A percentile compares a stretch with the other conserved stretches of the same genome.
Evolutionary conservation across 306 rosid genomes (phyloP).

Genomic region (Prinsepia uniflora): DNA sequence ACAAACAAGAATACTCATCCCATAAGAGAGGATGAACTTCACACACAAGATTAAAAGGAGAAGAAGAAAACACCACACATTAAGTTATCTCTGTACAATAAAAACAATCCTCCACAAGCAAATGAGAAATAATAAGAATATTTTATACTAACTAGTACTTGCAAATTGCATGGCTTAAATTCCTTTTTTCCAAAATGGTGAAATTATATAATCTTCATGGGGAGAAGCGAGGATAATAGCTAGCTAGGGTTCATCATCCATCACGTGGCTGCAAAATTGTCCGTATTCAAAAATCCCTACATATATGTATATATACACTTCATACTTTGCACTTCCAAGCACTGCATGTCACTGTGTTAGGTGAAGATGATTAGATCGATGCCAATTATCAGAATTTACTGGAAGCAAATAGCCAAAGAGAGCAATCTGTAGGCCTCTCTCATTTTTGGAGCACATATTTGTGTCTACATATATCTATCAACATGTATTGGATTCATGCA

Average conservation of each 20-base stretch:
- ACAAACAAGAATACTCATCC: too few species aligned
- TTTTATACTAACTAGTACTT: too few species aligned
- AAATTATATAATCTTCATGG: conserved; percentile 9
- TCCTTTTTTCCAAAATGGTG: conserved; percentile 3
- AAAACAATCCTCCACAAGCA: too few species aligned
- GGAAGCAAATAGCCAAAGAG: neutral
- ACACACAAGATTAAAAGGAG: too few species aligned
- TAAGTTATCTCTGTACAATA: too few species aligned
- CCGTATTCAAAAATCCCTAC: conserved; percentile 17
- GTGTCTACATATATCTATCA: neutral
- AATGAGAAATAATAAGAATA: too few species aligned
- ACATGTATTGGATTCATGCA: neutral
- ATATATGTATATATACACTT: too few species aligned
- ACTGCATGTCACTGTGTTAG: conserved; percentile 43
- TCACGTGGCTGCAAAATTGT: conserved; percentile 55
- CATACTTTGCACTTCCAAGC: conserved; percentile 37
- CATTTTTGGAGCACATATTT: neutral
- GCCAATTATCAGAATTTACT: conserved; percentile 8
- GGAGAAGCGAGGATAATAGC: conserved; percentile 19
- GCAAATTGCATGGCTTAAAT: neutral
- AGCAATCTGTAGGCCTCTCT: neutral
- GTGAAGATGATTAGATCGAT: conserved; percentile 22
- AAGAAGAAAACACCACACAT: too few species aligned
- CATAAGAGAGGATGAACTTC: too few species aligned
- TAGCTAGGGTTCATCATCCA: neutral